These are phyloP conservation scores for Fusarium redolens DNA, from an alignment of 2,329 filamentous ascomycete species.

Conservation along the genomic window DNA sequence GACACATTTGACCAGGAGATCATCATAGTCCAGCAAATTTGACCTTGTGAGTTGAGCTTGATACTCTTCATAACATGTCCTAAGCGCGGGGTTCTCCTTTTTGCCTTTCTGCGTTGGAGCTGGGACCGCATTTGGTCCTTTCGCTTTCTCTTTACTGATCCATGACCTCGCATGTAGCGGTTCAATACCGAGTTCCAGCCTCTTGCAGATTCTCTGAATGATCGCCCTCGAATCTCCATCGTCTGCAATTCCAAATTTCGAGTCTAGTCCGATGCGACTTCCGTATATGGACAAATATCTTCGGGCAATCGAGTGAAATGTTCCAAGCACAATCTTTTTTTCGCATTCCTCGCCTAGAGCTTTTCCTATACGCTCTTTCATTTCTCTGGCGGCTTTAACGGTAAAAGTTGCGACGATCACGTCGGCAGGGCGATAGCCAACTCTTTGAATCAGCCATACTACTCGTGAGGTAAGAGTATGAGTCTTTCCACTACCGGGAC, in stretches of 20 bases:
- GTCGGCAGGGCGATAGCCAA: constrained; percentile 81
- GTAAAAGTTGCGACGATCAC: constrained; percentile 97
- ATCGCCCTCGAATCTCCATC: constrained; percentile 82
- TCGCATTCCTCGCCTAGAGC: constrained; percentile 83
- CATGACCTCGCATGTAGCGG: constrained; percentile 76
- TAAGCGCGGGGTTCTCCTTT: constrained; percentile 68
- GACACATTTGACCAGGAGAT: constrained; percentile 85
- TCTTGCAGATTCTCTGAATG: constrained; percentile 83
- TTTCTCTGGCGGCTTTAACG: constrained; percentile 92
- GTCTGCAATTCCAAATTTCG: constrained; percentile 92
- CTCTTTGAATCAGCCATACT: constrained; percentile 82
- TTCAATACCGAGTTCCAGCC: constrained; percentile 75
- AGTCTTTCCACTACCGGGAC: constrained; percentile 85
- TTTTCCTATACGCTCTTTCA: constrained; percentile 86
- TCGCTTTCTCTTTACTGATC: constrained; percentile 77
- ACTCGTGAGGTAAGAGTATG: constrained; percentile 94
- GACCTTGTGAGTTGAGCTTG: constrained; percentile 78
- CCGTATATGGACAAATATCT: constrained; percentile 88
- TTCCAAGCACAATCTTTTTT: constrained; percentile 84
- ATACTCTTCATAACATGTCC: constrained; percentile 78
- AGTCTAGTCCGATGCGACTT: constrained; percentile 81
- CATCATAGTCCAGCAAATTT: constrained; percentile 93
- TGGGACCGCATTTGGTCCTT: constrained; percentile 60
- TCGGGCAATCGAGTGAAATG: constrained; percentile 92
- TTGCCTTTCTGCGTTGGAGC: constrained; percentile 54